Evolutionary conservation across 176 grass and related monocot genomes (phyloP).

Genomic region (Cymbopogon citratus): DNA sequence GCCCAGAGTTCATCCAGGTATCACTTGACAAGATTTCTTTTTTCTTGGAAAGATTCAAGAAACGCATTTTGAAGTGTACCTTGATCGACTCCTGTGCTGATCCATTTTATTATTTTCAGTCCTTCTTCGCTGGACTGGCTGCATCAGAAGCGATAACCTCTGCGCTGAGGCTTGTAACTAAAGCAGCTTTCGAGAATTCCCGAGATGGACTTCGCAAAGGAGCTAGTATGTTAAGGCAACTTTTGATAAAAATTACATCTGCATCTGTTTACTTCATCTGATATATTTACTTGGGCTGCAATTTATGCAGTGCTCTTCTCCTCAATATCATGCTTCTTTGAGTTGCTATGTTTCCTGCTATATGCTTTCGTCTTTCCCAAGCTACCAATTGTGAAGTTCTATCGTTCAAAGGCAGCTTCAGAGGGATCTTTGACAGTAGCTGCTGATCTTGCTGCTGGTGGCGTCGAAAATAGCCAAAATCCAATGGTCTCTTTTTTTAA

Average conservation of each 20-base stretch:
- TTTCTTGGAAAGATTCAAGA: not conserved
- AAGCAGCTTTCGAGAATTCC: slow-evolving; percentile 62
- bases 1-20: slow-evolving; percentile 62
- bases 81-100: not conserved
- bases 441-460: slow-evolving; percentile 63
- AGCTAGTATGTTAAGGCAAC: slow-evolving; percentile 39
- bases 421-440: slow-evolving; percentile 57
- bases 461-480: slow-evolving; percentile 24
- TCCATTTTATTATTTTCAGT: slow-evolving; percentile 16
- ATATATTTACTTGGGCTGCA: not conserved
- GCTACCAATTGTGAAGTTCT: slow-evolving; percentile 56
- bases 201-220: slow-evolving; percentile 64
- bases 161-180: slow-evolving; percentile 51
- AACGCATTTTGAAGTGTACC: not conserved
- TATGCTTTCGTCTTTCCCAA: slow-evolving; percentile 63
- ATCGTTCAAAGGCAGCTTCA: slow-evolving; percentile 57
- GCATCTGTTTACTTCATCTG: not conserved
- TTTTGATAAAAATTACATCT: not conserved
- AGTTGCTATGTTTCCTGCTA: slow-evolving; percentile 52
- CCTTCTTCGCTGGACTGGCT: slow-evolving; percentile 63
- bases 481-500: not conserved
- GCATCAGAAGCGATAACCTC: slow-evolving; percentile 64
- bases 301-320: slow-evolving; percentile 60
- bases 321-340: slow-evolving; percentile 54
- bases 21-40: not conserved